phyloP scores from a whole-genome alignment of 352 stramenopile genomes.

The Phytopythium mirpurense region DNA sequence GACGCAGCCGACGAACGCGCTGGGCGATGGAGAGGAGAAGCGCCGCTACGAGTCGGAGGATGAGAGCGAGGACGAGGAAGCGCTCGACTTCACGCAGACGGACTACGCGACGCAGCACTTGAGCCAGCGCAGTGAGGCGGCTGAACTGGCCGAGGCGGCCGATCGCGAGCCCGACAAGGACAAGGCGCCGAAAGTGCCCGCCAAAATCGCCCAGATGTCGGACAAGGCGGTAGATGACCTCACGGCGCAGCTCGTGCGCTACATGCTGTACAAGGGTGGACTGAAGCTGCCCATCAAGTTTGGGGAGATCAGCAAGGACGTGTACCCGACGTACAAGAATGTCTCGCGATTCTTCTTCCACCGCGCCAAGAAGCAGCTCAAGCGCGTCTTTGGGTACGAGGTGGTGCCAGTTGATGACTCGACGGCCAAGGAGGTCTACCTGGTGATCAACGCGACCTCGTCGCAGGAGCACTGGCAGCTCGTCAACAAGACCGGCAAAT shows the following conservation, averaged over 20 bases:
- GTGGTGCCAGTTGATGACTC: conserved; percentile 69
- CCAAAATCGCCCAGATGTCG: conserved; percentile 42
- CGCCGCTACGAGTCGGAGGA: conserved; percentile 10
- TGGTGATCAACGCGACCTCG: conserved; percentile 66
- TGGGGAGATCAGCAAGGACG: conserved; percentile 77
- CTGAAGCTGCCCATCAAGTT: conserved; percentile 78
- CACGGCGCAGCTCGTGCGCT: conserved; percentile 70
- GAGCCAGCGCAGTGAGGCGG: conserved; percentile 26
- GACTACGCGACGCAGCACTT: conserved; percentile 56
- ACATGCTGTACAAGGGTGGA: conserved; percentile 82
- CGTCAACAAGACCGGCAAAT: conserved; percentile 73
- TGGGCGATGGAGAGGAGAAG: conserved; percentile 18
- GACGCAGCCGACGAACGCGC: conserved; percentile 15
- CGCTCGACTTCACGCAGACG: conserved; percentile 76
- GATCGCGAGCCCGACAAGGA: conserved; percentile 27
- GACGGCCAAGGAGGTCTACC: conserved; percentile 61
- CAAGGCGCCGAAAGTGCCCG: conserved; percentile 27
- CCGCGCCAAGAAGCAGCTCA: conserved; percentile 69
- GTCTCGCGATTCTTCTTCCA: conserved; percentile 78
- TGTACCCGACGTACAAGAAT: conserved; percentile 78
- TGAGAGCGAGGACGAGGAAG: conserved; percentile 37
- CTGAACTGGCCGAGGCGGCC: conserved; percentile 17
- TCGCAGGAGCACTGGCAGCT: conserved; percentile 71
- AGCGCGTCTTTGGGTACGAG: conserved; percentile 71
- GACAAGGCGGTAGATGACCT: conserved; percentile 70